phyloP scores from a whole-genome alignment of 768 basidiomycete species.

The Cyclocybe cylindracea region DNA sequence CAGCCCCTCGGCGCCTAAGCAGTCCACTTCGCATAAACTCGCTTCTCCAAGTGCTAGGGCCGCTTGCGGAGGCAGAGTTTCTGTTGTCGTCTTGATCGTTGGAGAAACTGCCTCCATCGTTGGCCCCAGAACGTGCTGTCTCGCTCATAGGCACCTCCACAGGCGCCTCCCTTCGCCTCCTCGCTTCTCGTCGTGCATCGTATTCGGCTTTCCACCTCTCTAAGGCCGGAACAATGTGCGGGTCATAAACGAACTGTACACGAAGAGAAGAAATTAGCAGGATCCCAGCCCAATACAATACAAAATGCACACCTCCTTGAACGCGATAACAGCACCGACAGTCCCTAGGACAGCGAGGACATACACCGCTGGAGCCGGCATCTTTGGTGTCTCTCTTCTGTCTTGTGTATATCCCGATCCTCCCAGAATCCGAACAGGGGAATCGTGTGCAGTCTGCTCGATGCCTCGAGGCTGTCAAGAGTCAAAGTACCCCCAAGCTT shows the following conservation, averaged over 20 bases:
- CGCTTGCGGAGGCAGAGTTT: constrained; percentile 17
- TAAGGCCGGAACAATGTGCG: constrained; percentile 63
- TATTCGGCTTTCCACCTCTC: constrained; percentile 49
- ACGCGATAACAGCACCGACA: constrained; percentile 51
- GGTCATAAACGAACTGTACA: constrained; percentile 66
- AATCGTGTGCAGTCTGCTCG: too few species aligned
- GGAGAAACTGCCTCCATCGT: constrained; percentile 1
- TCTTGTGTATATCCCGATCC: too few species aligned
- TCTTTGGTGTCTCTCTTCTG: constrained; percentile 3
- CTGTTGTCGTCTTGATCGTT: constrained; percentile 16
- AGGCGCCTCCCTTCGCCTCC: constrained; percentile 12
- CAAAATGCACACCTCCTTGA: constrained; percentile 51
- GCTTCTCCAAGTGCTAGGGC: constrained; percentile 4
- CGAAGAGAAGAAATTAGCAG: background rate
- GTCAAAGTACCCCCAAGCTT: too few species aligned
- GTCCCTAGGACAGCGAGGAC: constrained; percentile 51
- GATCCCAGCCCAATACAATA: background rate
- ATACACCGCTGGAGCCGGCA: constrained; percentile 47
- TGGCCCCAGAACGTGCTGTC: constrained; percentile 22
- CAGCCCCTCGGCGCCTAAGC: constrained; percentile 9
- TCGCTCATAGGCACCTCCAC: constrained; percentile 20
- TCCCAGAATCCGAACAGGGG: background rate
- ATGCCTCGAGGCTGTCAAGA: too few species aligned
- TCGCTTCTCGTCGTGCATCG: constrained; percentile 19
- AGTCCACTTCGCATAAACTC: constrained; percentile 14